Percentiles rank a stretch among this genome's conserved stretches.
Conservation (phyloP, 169 alveolate genomes). For the Eimeria brunetti region DNA sequence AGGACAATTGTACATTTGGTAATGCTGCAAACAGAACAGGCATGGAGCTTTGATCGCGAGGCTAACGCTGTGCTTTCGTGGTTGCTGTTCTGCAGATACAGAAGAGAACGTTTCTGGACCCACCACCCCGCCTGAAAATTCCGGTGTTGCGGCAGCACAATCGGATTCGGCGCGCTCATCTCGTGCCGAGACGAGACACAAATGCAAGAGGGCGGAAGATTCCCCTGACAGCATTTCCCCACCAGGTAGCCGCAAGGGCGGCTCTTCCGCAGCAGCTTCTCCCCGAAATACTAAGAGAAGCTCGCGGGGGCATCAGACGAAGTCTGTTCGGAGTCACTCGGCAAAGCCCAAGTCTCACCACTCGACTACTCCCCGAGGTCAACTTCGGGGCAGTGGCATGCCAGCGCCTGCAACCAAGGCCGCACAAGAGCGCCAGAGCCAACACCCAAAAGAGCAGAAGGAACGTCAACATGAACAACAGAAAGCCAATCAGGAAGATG, state of each 20-base stretch:
- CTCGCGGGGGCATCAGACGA: not conserved
- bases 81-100: not conserved
- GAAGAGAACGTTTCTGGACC: not conserved
- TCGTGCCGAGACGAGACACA: not conserved
- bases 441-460: not conserved
- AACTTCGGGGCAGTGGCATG: not conserved
- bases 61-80: not conserved
- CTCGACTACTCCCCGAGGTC: not conserved
- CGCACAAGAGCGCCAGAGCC: slow-evolving; percentile 5
- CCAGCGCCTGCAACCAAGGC: not conserved
- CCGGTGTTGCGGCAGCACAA: not conserved
- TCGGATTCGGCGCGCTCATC: not conserved
- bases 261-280: not conserved
- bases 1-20: not conserved
- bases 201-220: not conserved
- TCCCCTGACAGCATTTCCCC: slow-evolving; percentile 30
- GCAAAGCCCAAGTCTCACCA: not conserved
- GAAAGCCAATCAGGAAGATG: not conserved
- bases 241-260: not conserved
- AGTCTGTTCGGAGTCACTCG: slow-evolving; percentile 6
- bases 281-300: not conserved
- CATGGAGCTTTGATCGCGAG: not conserved
- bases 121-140: not conserved
- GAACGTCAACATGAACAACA: not conserved
- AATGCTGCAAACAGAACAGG: not conserved